These are phyloP conservation scores for Backusella australiensis DNA, from an alignment of 192 early-diverging fungal genomes.

Conservation along the genomic window DNA sequence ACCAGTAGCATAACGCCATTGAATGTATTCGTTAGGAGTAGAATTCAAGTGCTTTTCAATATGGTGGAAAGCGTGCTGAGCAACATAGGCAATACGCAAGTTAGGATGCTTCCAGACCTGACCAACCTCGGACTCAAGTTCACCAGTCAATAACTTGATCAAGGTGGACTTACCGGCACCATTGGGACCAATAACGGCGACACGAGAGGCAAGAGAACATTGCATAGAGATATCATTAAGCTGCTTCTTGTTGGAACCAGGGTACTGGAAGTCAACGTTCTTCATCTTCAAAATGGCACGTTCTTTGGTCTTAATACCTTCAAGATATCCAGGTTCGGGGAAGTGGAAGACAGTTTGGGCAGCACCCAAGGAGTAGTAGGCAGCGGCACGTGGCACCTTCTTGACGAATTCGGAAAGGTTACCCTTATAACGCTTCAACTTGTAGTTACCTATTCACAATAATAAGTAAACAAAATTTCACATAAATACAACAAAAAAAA, in stretches of 20 bases:
- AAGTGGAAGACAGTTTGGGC: constrained; percentile 64
- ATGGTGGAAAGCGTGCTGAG: constrained; percentile 89
- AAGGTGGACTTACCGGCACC: constrained; percentile 72
- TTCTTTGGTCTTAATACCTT: constrained; percentile 73
- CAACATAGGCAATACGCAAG: constrained; percentile 84
- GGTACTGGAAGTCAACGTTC: constrained; percentile 71
- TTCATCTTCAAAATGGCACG: constrained; percentile 79
- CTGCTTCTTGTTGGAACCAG: constrained; percentile 57
- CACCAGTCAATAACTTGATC: constrained; percentile 77
- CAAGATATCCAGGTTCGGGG: constrained; percentile 72
- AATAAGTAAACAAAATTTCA: no score
- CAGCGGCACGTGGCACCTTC: constrained; percentile 68
- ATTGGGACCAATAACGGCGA: constrained; percentile 78
- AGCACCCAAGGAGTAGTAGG: constrained; percentile 76
- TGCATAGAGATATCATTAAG: constrained; percentile 61
- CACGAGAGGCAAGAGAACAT: constrained; percentile 71
- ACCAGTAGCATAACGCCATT: constrained; percentile 81
- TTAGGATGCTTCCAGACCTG: constrained; percentile 83
- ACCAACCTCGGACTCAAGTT: constrained; percentile 69
- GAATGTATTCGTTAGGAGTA: constrained; percentile 83
- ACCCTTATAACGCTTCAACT: constrained; percentile 77
- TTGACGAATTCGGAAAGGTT: constrained; percentile 82
- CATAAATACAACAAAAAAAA: no score
- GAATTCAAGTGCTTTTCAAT: constrained; percentile 79
- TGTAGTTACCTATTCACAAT: constrained; percentile 32